phyloP scores from a whole-genome alignment of 768 basidiomycete genomes.

The Rubroboletus pulcherrimus region DNA sequence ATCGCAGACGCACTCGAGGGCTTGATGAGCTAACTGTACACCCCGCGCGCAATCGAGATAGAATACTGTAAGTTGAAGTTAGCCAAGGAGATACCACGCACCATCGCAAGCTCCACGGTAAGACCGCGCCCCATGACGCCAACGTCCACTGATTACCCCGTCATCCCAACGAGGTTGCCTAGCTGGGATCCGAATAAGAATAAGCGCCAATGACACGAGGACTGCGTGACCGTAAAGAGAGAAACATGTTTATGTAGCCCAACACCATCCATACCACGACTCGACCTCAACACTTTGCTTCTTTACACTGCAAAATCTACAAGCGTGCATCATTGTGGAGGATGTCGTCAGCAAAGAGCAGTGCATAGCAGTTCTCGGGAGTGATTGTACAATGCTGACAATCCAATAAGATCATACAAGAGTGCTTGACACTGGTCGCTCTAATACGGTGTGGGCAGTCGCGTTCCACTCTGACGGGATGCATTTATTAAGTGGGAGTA shows the following conservation, averaged over 20 bases:
- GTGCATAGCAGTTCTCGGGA: not conserved
- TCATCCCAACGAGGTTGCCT: not conserved
- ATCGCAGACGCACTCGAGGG: conserved; percentile 9
- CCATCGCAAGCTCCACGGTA: not conserved
- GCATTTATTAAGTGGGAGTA: not conserved
- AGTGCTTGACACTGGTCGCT: not conserved
- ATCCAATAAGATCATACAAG: not conserved
- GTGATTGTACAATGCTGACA: not conserved
- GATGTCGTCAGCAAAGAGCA: not conserved
- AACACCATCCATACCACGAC: not conserved
- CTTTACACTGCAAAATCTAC: not conserved
- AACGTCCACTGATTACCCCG: not conserved
- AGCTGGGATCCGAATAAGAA: no score
- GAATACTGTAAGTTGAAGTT: not conserved
- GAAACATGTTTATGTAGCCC: not conserved
- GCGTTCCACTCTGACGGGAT: not conserved
- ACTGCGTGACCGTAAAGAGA: not conserved
- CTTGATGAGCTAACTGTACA: not conserved
- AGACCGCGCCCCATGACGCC: not conserved
- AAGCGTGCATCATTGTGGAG: not conserved
- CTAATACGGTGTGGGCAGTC: no score
- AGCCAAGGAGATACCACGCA: not conserved
- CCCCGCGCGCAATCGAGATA: not conserved
- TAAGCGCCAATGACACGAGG: not conserved
- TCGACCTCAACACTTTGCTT: not conserved